phyloP scores from a whole-genome alignment of 805 yeast species.

The Lipomyces yamanashiensis region DNA sequence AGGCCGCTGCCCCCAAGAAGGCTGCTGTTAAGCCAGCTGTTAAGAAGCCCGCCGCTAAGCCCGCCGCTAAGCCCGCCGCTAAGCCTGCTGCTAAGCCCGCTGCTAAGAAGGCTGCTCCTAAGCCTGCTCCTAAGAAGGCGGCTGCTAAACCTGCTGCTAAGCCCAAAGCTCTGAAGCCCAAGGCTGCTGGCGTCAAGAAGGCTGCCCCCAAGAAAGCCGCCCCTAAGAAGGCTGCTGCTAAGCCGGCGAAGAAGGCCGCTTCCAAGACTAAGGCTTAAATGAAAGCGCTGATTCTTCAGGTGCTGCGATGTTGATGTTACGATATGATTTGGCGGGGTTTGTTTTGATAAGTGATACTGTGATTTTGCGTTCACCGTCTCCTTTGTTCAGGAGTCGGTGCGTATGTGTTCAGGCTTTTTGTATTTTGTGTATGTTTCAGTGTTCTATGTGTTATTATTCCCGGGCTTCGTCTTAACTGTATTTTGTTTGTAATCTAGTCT shows the following conservation, averaged over 20 bases:
- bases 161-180: slow-evolving; percentile 37
- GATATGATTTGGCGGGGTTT: slow-evolving; percentile 12
- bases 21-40: slow-evolving; percentile 27
- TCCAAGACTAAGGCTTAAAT: slow-evolving; percentile 17
- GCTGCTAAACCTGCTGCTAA: slow-evolving; percentile 40
- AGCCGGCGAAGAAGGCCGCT: slow-evolving; percentile 2
- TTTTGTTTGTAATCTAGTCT: slow-evolving; percentile 9
- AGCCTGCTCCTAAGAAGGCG: slow-evolving; percentile 41
- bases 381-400: neutral
- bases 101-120: slow-evolving; percentile 37
- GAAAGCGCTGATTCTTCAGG: neutral
- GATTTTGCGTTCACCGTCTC: neutral
- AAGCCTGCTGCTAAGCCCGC: slow-evolving; percentile 15
- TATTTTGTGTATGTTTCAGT: neutral
- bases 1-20: slow-evolving; percentile 41
- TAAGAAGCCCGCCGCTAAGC: slow-evolving; percentile 18
- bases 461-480: neutral
- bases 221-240: slow-evolving; percentile 35
- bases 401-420: neutral
- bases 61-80: neutral
- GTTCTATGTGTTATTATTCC: slow-evolving; percentile 5
- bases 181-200: slow-evolving; percentile 31
- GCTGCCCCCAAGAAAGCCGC: slow-evolving; percentile 43
- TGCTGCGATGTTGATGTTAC: neutral
- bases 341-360: slow-evolving; percentile 24